A percentile compares a stretch with the other conserved stretches of the same genome.
Evolutionary conservation across 352 stramenopile species (phyloP).

Genomic region (Pilasporangium apinafurcum): DNA sequence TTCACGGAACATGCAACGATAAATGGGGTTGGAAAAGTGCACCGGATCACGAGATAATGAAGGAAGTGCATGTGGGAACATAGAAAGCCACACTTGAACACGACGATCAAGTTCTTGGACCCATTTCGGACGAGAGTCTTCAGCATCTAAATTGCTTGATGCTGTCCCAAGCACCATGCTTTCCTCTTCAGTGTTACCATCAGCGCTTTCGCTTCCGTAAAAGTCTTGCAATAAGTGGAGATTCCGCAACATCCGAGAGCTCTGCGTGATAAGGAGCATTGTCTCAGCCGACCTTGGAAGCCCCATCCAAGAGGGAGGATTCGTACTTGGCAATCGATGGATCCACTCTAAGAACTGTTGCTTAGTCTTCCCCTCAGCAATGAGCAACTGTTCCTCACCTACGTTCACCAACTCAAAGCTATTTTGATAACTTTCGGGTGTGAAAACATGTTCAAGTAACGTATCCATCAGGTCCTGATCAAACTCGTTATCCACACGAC

Average conservation of each 20-base stretch:
- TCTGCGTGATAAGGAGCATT: conserved; percentile 83
- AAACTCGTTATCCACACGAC: conserved; percentile 94
- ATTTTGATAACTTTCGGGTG: conserved; percentile 91
- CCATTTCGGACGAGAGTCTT: conserved; percentile 68
- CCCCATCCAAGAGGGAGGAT: conserved; percentile 91
- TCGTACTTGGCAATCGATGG: conserved; percentile 77
- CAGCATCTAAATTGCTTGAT: conserved; percentile 14
- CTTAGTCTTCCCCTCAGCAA: conserved; percentile 88
- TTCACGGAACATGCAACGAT: conserved; percentile 89
- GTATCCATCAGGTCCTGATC: conserved; percentile 95
- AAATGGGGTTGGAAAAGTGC: conserved; percentile 85
- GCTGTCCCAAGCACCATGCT: conserved; percentile 45
- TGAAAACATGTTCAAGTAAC: conserved; percentile 93
- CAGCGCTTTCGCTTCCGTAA: conserved; percentile 55
- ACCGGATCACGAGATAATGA: conserved; percentile 34
- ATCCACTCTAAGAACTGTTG: conserved; percentile 91
- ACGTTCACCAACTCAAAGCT: conserved; percentile 59
- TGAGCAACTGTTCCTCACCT: conserved; percentile 50
- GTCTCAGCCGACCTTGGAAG: conserved; percentile 89
- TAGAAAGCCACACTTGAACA: conserved; percentile 48
- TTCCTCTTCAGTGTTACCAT: conserved; percentile 34
- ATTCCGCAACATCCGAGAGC: conserved; percentile 68
- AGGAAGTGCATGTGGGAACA: conserved; percentile 48
- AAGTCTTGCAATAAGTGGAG: conserved; percentile 81
- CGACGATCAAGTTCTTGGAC: conserved; percentile 74